Base-by-base conservation (phyloP, 202 grass and related monocot species). In the Cymbopogon flexuosus region DNA sequence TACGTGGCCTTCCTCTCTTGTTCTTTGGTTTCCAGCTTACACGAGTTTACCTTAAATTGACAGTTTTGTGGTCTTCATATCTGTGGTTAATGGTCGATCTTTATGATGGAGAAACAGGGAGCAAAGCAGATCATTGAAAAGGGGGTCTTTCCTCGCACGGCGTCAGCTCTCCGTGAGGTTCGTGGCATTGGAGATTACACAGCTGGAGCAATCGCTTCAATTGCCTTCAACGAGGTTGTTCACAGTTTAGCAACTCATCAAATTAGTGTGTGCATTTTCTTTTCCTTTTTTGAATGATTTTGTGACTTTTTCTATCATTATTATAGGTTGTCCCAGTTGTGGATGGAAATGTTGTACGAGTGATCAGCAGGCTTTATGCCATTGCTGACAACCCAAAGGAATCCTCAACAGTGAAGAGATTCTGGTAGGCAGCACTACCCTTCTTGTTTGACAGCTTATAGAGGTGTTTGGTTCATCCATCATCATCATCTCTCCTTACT, bases 131-230 rank as follows among this genome's bases (percentile, higher is more conserved):
- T 97, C 45, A 82, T 83, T 0, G 62, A 88, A 79, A 82, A 84
- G 54, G 90, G 90, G 27, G 43, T 83, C 42, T 97, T 94, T 70
- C 92, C 90, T 83, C 52, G 51, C 71, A 94, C 90, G 51, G 84
- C 88, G 7, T 80, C 62, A 62, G 80, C 85, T 39, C 94, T 97
- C 29, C 88, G 79, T 46, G 79, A 83, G 40, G 68, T 97, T 86
- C 86, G 75, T 8, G 94, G 94, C 42, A 97, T 97, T 36, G 95
- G 95, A 73, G 83, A 97, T 68, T 97, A 97, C 73, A 97, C 95
- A 21, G 90, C 95, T 7, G 95, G 95, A 49, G 95, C 92, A 12
- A 94, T 97, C 40, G 92, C 95, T 82, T 97, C 95, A 69, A 97
- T 97, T 87, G 86, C 92, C 65, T 97, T 97, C 73, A 88, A 93